phyloP scores from a whole-genome alignment of 495 filamentous ascomycete species.

The Elasticomyces elasticus region DNA sequence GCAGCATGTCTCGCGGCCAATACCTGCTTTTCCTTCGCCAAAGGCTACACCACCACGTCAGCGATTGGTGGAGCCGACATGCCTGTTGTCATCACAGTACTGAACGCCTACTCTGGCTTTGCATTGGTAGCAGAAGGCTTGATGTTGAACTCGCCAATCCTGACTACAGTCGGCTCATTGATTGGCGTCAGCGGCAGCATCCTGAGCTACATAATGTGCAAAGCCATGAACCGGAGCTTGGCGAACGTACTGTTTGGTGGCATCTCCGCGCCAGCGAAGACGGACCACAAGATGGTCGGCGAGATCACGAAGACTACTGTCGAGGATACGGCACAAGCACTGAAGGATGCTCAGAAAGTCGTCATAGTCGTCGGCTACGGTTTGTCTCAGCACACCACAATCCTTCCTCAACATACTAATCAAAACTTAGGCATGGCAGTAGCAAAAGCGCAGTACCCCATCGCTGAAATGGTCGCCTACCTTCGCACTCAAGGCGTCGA shows the following conservation, averaged over 20 bases:
- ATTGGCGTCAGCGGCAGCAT: slow-evolving; percentile 77
- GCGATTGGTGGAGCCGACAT: slow-evolving; percentile 63
- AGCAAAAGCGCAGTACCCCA: slow-evolving; percentile 76
- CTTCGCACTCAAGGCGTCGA: slow-evolving; percentile 59
- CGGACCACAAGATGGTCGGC: slow-evolving; percentile 64
- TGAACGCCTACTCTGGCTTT: slow-evolving; percentile 79
- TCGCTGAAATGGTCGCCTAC: slow-evolving; percentile 63
- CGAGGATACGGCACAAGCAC: slow-evolving; percentile 62
- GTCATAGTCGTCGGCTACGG: slow-evolving; percentile 80
- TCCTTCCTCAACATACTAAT: neutral
- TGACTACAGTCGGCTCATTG: slow-evolving; percentile 68
- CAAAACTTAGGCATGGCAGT: slow-evolving; percentile 52
- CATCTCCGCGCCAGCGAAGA: slow-evolving; percentile 48
- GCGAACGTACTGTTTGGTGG: slow-evolving; percentile 76
- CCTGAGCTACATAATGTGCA: slow-evolving; percentile 71
- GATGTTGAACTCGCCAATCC: slow-evolving; percentile 74
- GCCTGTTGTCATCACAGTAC: slow-evolving; percentile 69
- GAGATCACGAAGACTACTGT: slow-evolving; percentile 59
- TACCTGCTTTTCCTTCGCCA: slow-evolving; percentile 63
- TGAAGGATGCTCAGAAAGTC: slow-evolving; percentile 61
- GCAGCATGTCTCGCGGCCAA: slow-evolving; percentile 63
- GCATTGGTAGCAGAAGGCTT: slow-evolving; percentile 74
- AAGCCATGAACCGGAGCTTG: slow-evolving; percentile 74
- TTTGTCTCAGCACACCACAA: neutral
- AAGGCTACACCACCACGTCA: slow-evolving; percentile 71